A percentile compares a stretch with the other conserved stretches of the same genome.
phyloP scores from a whole-genome alignment of 2,329 filamentous ascomycete species.

The Colletotrichum liriopes region DNA sequence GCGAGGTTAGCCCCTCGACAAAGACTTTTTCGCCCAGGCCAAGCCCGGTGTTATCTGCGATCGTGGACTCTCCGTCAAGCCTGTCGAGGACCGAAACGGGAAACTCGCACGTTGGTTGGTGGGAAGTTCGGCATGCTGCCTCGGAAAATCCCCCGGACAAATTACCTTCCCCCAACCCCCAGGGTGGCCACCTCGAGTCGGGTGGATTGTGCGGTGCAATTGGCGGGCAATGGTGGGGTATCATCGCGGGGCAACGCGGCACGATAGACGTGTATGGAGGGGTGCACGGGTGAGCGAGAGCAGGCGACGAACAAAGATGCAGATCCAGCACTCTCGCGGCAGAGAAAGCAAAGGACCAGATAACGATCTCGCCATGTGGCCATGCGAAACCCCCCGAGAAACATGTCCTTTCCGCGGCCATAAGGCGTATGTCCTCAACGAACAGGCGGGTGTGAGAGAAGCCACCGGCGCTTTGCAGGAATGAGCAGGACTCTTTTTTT shows the following conservation, averaged over 20 bases:
- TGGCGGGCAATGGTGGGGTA: constrained; percentile 40
- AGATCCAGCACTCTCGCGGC: background rate
- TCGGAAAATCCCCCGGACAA: constrained; percentile 46
- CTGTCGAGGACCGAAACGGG: background rate
- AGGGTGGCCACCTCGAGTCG: constrained; percentile 14
- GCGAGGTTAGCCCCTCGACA: constrained; percentile 26
- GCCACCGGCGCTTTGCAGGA: constrained; percentile 7
- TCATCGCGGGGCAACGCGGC: constrained; percentile 45
- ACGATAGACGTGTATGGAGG: constrained; percentile 24
- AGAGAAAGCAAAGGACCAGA: background rate
- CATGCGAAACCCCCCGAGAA: background rate
- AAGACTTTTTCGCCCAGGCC: constrained; percentile 12
- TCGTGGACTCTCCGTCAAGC: constrained; percentile 13
- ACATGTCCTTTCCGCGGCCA: background rate
- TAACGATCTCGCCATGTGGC: background rate
- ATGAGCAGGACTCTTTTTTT: constrained; percentile 12
- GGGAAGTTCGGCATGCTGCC: constrained; percentile 52
- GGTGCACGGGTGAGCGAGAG: background rate
- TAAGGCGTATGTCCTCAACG: background rate
- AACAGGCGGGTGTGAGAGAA: constrained; percentile 15
- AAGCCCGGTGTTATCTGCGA: constrained; percentile 28
- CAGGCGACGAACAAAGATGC: background rate
- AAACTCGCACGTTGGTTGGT: constrained; percentile 49
- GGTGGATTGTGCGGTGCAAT: constrained; percentile 38
- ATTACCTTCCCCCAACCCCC: constrained; percentile 37